Evolutionary conservation across 345 rosid genomes (phyloP).

Genomic region (Raphanus raphanistrum): DNA sequence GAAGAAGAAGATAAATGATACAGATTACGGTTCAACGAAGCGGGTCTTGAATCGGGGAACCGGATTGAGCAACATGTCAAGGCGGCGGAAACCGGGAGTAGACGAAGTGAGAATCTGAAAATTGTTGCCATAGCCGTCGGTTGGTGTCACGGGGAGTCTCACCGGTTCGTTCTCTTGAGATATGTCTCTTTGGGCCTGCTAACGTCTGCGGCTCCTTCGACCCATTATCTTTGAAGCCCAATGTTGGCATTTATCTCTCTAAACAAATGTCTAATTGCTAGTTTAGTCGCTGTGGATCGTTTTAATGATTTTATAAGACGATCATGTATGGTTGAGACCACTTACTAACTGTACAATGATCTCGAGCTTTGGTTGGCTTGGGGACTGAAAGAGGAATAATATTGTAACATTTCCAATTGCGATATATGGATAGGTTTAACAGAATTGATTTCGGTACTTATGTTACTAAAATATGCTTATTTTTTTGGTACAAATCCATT

Average conservation of each 20-base stretch:
- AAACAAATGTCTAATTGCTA: neutral
- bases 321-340: too few species aligned
- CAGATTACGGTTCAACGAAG: constrained; percentile 28
- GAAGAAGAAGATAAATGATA: constrained; percentile 32
- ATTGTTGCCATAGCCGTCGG: constrained; percentile 52
- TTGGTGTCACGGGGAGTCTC: neutral
- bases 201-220: neutral
- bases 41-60: constrained; percentile 23
- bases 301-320: neutral
- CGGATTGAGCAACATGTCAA: constrained; percentile 31
- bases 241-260: neutral
- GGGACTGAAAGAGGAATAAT: neutral
- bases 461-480: too few species aligned
- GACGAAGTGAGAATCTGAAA: constrained; percentile 56
- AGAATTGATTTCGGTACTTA: too few species aligned
- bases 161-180: neutral
- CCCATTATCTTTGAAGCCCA: constrained; percentile 1
- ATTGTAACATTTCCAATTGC: too few species aligned
- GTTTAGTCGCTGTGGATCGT: neutral
- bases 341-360: too few species aligned
- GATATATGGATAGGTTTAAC: too few species aligned
- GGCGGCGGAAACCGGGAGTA: constrained; percentile 47
- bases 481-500: too few species aligned
- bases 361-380: neutral
- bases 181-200: constrained; percentile 22